These are phyloP conservation scores for Cutaneotrichosporon dermatis DNA, from an alignment of 1,284 basidiomycete species.

Conservation along the genomic window DNA sequence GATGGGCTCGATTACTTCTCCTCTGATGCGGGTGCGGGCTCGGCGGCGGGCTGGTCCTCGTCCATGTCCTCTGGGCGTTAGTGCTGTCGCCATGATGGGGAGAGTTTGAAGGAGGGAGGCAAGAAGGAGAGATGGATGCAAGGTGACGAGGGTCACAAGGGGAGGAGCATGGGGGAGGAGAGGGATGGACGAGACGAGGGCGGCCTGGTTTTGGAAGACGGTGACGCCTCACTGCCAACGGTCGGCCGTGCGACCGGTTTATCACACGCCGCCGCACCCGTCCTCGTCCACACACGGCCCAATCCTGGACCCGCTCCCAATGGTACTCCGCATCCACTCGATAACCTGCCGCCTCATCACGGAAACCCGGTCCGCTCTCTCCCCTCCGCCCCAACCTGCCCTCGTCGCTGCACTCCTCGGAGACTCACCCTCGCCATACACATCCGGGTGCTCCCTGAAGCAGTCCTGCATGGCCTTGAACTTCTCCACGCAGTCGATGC, in stretches of 20 bases:
- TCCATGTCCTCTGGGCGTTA: not conserved
- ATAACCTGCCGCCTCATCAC: too few species aligned
- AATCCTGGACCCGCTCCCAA: too few species aligned
- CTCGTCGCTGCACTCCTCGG: not conserved
- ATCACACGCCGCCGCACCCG: too few species aligned
- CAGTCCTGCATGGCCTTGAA: slow-evolving; percentile 98
- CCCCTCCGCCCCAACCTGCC: not conserved
- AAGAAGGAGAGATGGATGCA: too few species aligned
- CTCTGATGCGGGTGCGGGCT: not conserved
- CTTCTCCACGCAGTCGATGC: slow-evolving; percentile 95
- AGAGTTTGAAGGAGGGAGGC: not conserved
- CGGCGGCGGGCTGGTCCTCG: not conserved
- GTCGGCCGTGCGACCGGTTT: too few species aligned
- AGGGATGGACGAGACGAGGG: too few species aligned
- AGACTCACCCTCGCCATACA: slow-evolving; percentile 80
- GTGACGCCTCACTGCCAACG: too few species aligned
- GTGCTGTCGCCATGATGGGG: not conserved
- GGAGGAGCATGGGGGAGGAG: too few species aligned
- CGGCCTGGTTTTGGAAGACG: too few species aligned
- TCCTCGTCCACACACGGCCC: too few species aligned
- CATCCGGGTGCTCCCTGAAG: slow-evolving; percentile 91
- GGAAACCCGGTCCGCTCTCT: too few species aligned
- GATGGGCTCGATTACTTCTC: not conserved
- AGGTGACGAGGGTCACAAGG: not conserved
- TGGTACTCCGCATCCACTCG: too few species aligned